Base-by-base conservation (phyloP, 1,284 basidiomycete genomes). In the Termitomyces sp. region DNA sequence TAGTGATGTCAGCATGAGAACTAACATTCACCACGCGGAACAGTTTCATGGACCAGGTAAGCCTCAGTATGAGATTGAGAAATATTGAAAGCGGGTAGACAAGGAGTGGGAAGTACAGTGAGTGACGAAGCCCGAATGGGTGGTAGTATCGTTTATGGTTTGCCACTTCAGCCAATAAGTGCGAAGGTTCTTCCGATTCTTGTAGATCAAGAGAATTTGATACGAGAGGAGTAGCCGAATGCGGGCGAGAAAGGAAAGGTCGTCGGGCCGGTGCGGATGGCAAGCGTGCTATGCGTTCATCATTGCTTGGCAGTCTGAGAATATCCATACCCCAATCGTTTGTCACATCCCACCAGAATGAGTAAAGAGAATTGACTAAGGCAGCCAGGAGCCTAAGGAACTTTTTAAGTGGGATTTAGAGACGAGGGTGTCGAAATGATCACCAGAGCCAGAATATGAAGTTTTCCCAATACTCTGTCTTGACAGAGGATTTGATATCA, bases 331-430 rank as follows among this genome's bases (percentile, higher is more conserved):
- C 97, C 96, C 96, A 99, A 70, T 99, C 97, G 67, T 98, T 93
- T 44, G 92, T 94, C 33, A 99, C 82, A 70, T 99, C 97, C 97
- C 97, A 99, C 92, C 94, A 99, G 70, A 97, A 98, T 5, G 94
- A 96, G 72, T 93, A 99, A 43, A 92, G 70, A 1, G 94, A 96
- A 70, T 99, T 99, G 63, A 97, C 70, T 13, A 83, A 78, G 26
- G 94, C 94, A 10, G 88, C 83, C 24, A 95, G 70, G 13, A 98
- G 70, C 97, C 94, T 94, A 53, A 17, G 9, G 34, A 52, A 19
- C 15, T 30, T 50, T n/a, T 33, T 56, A 43, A 50, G 54, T 47
- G 51, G 50, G 38, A 51, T 50, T 53, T 19, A 38, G 36, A 50
- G 31, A 31, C 5, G 38, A 53, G 34, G 36, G 21, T 33, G 30